Base-by-base conservation (phyloP, 805 yeast species). In the Diddensiella transvaalensis region DNA sequence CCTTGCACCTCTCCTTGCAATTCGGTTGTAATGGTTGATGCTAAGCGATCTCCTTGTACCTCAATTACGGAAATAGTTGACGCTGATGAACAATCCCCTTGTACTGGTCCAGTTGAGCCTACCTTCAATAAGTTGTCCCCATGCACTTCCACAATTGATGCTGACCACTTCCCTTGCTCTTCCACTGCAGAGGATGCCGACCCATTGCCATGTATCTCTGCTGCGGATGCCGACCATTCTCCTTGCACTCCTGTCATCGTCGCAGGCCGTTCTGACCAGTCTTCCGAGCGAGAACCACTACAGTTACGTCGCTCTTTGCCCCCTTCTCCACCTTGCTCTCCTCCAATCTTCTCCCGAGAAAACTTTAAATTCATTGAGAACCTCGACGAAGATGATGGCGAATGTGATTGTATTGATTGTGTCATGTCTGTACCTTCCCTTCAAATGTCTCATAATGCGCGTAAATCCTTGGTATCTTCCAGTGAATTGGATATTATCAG, bases 291-390 rank as follows among this genome's bases (percentile, higher is more conserved):
- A 6, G 38, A 35, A 15, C 38, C 38, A 8, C 38, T n/a, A n/a
- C 38, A 35, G 21, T 10, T 18, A 6, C 38, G 38, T 15, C 38
- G 22, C 46, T n/a, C 21, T 15, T 18, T 37, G 23, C 44, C 51
- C 3, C 40, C 44, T 6, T 38, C 51, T 15, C 51, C 48, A 13
- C 51, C 51, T 2, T 22, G 29, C 32, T 43, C 51, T 5, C 51
- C 51, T 17, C 47, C 43, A 5, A 30, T 46, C 11, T 48, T 38
- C 10, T 42, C 51, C 11, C 42, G 30, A 18, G 42, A 47, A 13
- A 22, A 19, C 41, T 47, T 46, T 24, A 44, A 44, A 22, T 41
- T 42, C 26, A 23, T 32, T 22, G 50, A 47, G 29, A 36, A 47
- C 19, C 15, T 41, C 18, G 50, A 42, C 5, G 32, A 26, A 13